Percentiles rank a stretch among this genome's conserved stretches.
These are phyloP conservation scores for Paecilomyces niveus DNA, from an alignment of 2,329 filamentous ascomycete genomes.

Conservation along the genomic window DNA sequence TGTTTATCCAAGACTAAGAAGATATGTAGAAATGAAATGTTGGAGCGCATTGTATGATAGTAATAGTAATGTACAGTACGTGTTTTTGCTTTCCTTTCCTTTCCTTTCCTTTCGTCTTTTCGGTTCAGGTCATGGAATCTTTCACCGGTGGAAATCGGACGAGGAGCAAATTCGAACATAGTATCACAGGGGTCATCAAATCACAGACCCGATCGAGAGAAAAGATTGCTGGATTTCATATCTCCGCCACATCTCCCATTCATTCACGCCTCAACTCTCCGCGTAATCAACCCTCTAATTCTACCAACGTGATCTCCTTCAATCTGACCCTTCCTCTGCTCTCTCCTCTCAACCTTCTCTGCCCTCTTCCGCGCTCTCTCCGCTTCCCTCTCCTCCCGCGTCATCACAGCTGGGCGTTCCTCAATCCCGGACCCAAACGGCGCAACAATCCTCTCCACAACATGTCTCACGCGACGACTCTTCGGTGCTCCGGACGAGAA, in stretches of 20 bases:
- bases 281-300: slow-evolving; percentile 22
- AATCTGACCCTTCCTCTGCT: slow-evolving; percentile 16
- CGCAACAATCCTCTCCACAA: slow-evolving; percentile 36
- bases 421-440: slow-evolving; percentile 31
- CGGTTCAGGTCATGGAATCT: too few relatives aligned
- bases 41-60: too few relatives aligned
- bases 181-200: too few relatives aligned
- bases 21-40: too few relatives aligned
- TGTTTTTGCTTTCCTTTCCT: too few relatives aligned
- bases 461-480: slow-evolving; percentile 31
- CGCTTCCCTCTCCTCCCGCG: slow-evolving; percentile 26
- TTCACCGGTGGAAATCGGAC: too few relatives aligned
- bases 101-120: too few relatives aligned
- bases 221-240: too few relatives aligned
- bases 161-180: too few relatives aligned
- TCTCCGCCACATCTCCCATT: background rate
- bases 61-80: too few relatives aligned
- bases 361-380: slow-evolving; percentile 22
- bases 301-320: slow-evolving; percentile 17
- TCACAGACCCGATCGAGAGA: too few relatives aligned
- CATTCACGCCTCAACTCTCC: slow-evolving; percentile 9
- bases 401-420: slow-evolving; percentile 29
- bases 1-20: too few relatives aligned
- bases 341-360: slow-evolving; percentile 24
- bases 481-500: slow-evolving; percentile 35